These are phyloP conservation scores for Phalaenopsis equestris DNA, from an alignment of 106 monocot genomes.

Conservation along the genomic window DNA sequence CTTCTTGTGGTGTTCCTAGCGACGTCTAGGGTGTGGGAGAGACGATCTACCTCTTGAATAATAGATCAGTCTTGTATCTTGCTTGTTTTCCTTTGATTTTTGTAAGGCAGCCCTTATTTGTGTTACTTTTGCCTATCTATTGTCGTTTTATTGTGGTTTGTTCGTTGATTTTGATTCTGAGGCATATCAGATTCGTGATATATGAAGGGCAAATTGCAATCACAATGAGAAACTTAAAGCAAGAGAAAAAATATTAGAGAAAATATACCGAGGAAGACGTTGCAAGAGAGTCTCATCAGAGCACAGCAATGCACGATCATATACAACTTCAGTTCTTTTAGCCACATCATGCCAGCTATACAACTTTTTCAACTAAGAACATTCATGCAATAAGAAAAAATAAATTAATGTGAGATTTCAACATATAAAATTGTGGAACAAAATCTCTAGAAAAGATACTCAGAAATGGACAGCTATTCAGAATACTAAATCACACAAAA, in stretches of 20 bases:
- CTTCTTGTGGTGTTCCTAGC: no score
- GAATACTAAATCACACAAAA: neutral
- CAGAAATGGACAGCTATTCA: neutral
- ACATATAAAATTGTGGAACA: neutral
- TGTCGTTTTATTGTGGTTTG: no score
- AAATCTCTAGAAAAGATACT: neutral
- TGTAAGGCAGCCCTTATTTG: no score
- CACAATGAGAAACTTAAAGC: neutral
- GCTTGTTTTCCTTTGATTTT: no score
- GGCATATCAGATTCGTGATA: neutral
- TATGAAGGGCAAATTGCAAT: neutral
- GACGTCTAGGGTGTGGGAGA: no score
- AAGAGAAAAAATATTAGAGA: neutral
- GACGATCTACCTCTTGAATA: no score
- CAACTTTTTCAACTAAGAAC: slow-evolving; percentile 64
- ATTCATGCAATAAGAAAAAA: slow-evolving; percentile 1
- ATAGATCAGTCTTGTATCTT: no score
- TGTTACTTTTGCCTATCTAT: no score
- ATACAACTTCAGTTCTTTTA: slow-evolving; percentile 82
- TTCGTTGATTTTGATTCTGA: no score
- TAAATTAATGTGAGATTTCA: slow-evolving; percentile 1
- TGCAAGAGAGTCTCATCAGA: slow-evolving; percentile 47
- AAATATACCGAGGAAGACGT: slow-evolving; percentile 62
- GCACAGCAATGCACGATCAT: slow-evolving; percentile 56
- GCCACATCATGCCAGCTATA: slow-evolving; percentile 99